Evolutionary conservation across 306 rosid species (phyloP).

Genomic region (Inga oerstediana): DNA sequence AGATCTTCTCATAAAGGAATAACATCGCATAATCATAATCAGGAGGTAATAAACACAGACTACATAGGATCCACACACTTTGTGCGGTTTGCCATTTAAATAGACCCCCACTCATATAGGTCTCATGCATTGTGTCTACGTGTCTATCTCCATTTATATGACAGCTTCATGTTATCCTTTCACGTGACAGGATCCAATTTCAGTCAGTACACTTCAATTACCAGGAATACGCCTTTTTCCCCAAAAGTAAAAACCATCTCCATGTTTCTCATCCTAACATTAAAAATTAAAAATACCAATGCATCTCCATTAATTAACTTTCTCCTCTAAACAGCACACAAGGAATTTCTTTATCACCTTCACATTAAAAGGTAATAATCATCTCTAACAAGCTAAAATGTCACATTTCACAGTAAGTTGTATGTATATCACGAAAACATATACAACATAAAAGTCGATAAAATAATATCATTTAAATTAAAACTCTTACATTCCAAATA

Average conservation of each 20-base stretch:
- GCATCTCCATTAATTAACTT: slow-evolving; percentile 12
- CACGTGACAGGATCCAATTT: background rate
- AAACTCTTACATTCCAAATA: background rate
- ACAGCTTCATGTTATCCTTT: background rate
- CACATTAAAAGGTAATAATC: slow-evolving; percentile 21
- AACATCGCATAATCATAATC: background rate
- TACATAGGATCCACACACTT: background rate
- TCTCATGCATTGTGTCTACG: background rate
- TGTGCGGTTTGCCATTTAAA: background rate
- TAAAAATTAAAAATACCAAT: background rate
- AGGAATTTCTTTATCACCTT: background rate
- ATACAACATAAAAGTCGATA: too few species aligned
- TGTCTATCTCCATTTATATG: background rate
- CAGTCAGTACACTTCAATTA: background rate
- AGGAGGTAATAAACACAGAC: background rate
- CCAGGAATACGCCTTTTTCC: background rate
- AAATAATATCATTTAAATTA: too few species aligned
- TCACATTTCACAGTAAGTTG: background rate
- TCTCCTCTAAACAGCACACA: background rate
- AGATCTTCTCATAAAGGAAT: background rate
- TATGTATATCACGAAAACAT: background rate
- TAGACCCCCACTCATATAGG: background rate
- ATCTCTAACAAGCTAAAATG: background rate
- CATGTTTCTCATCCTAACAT: background rate
- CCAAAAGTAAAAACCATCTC: background rate